Conservation (phyloP, 2,329 filamentous ascomycete genomes). For the Fusarium veterinarium region DNA sequence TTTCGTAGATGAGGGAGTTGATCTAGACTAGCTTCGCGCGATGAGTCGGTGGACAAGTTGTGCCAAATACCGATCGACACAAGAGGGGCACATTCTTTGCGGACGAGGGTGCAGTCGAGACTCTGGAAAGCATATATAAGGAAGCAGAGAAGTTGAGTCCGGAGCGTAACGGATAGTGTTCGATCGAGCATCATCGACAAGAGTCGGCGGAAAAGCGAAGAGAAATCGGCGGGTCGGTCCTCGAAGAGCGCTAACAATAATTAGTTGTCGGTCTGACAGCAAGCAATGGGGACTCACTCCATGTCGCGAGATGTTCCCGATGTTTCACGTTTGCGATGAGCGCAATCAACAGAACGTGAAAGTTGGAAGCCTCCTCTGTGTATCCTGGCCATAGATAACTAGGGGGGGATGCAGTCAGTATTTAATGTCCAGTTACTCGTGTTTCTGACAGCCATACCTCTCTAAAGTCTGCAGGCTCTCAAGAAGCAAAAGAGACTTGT, state of each 20-base stretch:
- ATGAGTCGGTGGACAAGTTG: conserved; percentile 82
- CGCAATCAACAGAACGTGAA: conserved; percentile 88
- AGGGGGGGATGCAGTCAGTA: conserved; percentile 38
- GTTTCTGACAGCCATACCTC: conserved; percentile 60
- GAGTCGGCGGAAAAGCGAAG: conserved; percentile 87
- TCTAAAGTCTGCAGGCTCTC: conserved; percentile 94
- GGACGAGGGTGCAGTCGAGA: conserved; percentile 85
- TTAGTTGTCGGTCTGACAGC: conserved; percentile 30
- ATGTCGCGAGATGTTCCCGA: conserved; percentile 86
- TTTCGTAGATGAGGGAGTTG: conserved; percentile 82
- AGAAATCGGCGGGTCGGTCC: conserved; percentile 83
- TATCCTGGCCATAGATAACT: conserved; percentile 97
- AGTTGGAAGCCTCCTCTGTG: conserved; percentile 87
- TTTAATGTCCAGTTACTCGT: conserved; percentile 12
- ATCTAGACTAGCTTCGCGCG: conserved; percentile 78
- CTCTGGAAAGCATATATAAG: conserved; percentile 94
- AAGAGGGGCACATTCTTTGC: conserved; percentile 95
- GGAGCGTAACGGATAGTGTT: conserved; percentile 73
- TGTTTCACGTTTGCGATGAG: conserved; percentile 89
- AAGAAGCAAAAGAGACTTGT: conserved; percentile 81
- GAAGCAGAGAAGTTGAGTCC: conserved; percentile 88
- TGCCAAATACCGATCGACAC: conserved; percentile 98
- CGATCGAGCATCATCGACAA: conserved; percentile 85
- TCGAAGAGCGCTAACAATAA: conserved; percentile 74
- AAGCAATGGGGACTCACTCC: conserved; percentile 67